These are phyloP conservation scores for Raffaelea ambrosiae DNA, from an alignment of 2,329 filamentous ascomycete species.

Conservation along the genomic window DNA sequence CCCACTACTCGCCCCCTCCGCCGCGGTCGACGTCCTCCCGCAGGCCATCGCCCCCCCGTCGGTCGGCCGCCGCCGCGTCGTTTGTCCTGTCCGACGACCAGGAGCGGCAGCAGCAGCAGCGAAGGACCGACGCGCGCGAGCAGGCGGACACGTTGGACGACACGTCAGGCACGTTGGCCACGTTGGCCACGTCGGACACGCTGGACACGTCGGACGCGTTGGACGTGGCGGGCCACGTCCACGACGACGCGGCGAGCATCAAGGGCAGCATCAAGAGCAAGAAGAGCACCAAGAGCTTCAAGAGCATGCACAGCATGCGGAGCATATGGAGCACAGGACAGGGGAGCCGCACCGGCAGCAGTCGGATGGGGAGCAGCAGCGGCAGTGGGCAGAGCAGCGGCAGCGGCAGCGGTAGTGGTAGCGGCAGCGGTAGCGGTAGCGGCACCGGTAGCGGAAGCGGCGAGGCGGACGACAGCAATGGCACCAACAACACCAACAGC, in stretches of 20 bases:
- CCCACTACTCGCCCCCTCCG: too few species aligned
- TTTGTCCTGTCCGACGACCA: too few species aligned
- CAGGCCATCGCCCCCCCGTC: too few species aligned
- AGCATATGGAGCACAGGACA: not conserved
- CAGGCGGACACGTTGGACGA: too few species aligned
- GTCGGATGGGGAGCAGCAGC: not conserved
- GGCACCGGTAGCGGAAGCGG: not conserved
- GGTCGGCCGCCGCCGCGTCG: too few species aligned
- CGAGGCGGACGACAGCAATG: not conserved
- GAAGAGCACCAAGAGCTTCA: not conserved
- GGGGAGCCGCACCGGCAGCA: not conserved
- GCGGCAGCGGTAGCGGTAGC: not conserved
- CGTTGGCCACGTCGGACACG: too few species aligned
- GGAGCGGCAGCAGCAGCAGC: too few species aligned
- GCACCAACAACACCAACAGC: not conserved
- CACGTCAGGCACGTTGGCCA: too few species aligned
- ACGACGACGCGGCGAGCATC: not conserved
- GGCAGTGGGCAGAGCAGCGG: not conserved
- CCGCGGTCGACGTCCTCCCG: too few species aligned
- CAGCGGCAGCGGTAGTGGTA: not conserved
- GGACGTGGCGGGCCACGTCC: too few species aligned
- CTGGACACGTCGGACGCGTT: too few species aligned
- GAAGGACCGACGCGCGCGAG: too few species aligned
- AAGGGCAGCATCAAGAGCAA: conserved; percentile 1
- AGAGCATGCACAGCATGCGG: not conserved